A percentile compares a stretch with the other conserved stretches of the same genome.
phyloP scores from a whole-genome alignment of 495 filamentous ascomycete species.

The Staphylotrichum longicolle region DNA sequence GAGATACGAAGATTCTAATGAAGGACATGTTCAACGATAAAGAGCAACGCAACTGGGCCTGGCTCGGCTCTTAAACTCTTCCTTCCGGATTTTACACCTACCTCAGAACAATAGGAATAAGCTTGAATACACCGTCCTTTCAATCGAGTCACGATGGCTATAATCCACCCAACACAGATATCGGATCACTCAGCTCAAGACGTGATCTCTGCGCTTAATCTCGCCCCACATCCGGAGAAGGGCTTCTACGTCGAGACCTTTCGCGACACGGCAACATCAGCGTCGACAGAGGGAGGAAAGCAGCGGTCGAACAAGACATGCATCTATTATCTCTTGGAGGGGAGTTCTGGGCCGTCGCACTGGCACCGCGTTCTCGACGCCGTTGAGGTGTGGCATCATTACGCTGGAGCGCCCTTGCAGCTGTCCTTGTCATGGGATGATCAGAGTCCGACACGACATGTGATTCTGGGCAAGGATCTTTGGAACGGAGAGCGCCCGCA shows the following conservation, averaged over 20 bases:
- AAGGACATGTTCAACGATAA: too few species aligned
- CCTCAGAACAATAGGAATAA: too few species aligned
- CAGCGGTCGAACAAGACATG: conserved; percentile 44
- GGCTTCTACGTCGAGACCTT: conserved; percentile 50
- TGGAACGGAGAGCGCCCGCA: conserved; percentile 43
- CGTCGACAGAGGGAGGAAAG: conserved; percentile 15
- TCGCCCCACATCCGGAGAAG: conserved; percentile 44
- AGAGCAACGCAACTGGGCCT: too few species aligned
- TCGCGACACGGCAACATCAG: conserved; percentile 31
- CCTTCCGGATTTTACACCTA: too few species aligned
- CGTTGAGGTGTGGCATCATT: conserved; percentile 50
- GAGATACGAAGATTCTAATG: too few species aligned
- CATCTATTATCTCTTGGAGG: conserved; percentile 51
- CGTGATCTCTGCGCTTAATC: conserved; percentile 39
- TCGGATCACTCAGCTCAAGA: conserved; percentile 35
- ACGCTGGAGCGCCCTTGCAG: conserved; percentile 46
- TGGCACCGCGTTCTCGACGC: conserved; percentile 49
- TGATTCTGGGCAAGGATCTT: conserved; percentile 41
- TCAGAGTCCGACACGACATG: conserved; percentile 24
- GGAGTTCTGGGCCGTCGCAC: conserved; percentile 34
- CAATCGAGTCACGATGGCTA: neutral
- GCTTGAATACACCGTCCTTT: too few species aligned
- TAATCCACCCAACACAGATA: neutral
- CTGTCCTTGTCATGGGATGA: conserved; percentile 42
- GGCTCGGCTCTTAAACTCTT: too few species aligned